Evolutionary conservation across 2,329 filamentous ascomycete species (phyloP).

Genomic region (Aspergillus hortae): DNA sequence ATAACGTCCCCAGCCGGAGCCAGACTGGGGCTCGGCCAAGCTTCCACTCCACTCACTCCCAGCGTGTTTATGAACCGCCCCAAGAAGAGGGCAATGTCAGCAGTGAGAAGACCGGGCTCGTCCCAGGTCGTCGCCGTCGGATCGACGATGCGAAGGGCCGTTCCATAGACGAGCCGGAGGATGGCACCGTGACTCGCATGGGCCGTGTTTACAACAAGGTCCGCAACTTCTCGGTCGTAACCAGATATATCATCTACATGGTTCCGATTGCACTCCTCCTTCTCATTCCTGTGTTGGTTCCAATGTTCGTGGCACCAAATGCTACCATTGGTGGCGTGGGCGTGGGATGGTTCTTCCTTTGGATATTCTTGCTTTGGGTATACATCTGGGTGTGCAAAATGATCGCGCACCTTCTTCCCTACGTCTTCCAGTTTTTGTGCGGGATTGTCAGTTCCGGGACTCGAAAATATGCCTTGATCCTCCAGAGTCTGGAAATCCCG

Average conservation of each 20-base stretch:
- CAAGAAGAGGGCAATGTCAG: slow-evolving; percentile 19
- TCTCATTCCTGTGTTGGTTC: slow-evolving; percentile 61
- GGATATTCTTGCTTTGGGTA: slow-evolving; percentile 63
- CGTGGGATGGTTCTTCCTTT: slow-evolving; percentile 61
- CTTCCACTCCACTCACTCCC: slow-evolving; percentile 28
- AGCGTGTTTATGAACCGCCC: slow-evolving; percentile 27
- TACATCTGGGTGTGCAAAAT: slow-evolving; percentile 62
- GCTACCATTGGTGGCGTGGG: slow-evolving; percentile 54
- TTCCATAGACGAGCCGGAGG: slow-evolving; percentile 41
- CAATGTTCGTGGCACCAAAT: slow-evolving; percentile 48
- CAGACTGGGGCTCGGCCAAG: slow-evolving; percentile 44
- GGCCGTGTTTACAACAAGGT: slow-evolving; percentile 60
- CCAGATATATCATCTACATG: slow-evolving; percentile 62
- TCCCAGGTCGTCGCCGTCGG: slow-evolving; percentile 32
- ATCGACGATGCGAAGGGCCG: slow-evolving; percentile 30
- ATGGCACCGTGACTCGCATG: slow-evolving; percentile 56
- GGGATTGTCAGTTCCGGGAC: slow-evolving; percentile 63
- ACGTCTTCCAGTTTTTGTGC: slow-evolving; percentile 57
- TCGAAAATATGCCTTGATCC: slow-evolving; percentile 59
- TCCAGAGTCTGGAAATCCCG: slow-evolving; percentile 58
- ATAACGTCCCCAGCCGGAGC: slow-evolving; percentile 50
- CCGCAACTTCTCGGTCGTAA: slow-evolving; percentile 60
- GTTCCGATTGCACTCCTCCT: slow-evolving; percentile 55
- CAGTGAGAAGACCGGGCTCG: slow-evolving; percentile 30
- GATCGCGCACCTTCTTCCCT: slow-evolving; percentile 56